Evolutionary conservation across 2,329 filamentous ascomycete genomes (phyloP), one percentile per base, ranked within the genome.

Genomic region (Xylaria sp.): DNA sequence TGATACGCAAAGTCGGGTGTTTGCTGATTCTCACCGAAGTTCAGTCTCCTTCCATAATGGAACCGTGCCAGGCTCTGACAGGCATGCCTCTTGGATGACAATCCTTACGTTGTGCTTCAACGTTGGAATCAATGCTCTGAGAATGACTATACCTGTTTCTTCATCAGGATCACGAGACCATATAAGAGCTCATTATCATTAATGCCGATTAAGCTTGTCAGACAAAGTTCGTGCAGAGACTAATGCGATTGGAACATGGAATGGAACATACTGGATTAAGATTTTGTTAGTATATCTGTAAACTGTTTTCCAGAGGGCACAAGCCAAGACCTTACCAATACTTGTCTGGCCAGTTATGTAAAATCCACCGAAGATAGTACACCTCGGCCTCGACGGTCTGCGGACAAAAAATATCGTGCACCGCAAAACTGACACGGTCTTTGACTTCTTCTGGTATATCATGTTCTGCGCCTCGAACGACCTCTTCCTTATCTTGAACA

Each of bases 51-150:
- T 55, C 51, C 51, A 55, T 12, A 39, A 56, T 20, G 54, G 31
- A 56, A 56, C 33, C 12, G 54, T 41, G 13, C 54, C 18, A 56
- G 54, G 54, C 54, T 41, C n/a, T 56, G 54, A 31, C 1, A 56
- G 33, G 23, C 31, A 56, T 56, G 54, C 54, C 54, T 56, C 54
- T 39, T 56, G 10, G 15, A 56, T 36, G 18, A 39, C 8, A 41
- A 56, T 41, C 15, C 28, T 56, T 39, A 18, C 28, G n/a, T 36
- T 56, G 33, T 56, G 33, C 33, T 23, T 56, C 23, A 41, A 56
- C 33, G 33, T 31, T 6, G 33, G 18, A 9, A 56, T 41, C 54
- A 56, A 39, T 20, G 54, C 18, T 56, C 54, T 56, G 33, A 41
- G 4, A 25, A 56, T 41, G 18, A 9, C 2, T 3, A 56, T 56